Evolutionary conservation across 352 stramenopile species (phyloP).

Genomic region (Phytophthora megakarya): DNA sequence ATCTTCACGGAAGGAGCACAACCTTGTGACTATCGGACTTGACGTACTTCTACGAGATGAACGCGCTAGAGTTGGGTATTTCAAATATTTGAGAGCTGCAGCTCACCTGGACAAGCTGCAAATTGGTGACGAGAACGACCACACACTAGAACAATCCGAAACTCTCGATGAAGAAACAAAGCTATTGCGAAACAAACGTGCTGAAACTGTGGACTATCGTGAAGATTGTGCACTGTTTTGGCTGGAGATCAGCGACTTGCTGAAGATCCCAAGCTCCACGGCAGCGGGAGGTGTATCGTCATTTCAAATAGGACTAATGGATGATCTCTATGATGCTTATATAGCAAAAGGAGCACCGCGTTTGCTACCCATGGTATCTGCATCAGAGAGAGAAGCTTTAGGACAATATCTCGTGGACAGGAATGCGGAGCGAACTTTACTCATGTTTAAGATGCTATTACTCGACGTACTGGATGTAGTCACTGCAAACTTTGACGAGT

Average conservation of each 20-base stretch:
- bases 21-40: conserved; percentile 45
- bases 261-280: conserved; percentile 57
- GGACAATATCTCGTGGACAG: conserved; percentile 50
- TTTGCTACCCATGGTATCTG: conserved; percentile 57
- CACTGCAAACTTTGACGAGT: conserved; percentile 62
- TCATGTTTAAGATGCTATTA: conserved; percentile 68
- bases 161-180: conserved; percentile 29
- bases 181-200: conserved; percentile 1
- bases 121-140: conserved; percentile 9
- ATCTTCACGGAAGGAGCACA: conserved; percentile 26
- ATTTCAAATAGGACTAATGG: conserved; percentile 66
- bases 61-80: conserved; percentile 57
- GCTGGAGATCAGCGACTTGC: conserved; percentile 67
- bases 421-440: conserved; percentile 46
- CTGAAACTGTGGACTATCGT: conserved; percentile 48
- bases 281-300: conserved; percentile 33
- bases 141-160: conserved; percentile 10
- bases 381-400: conserved; percentile 51
- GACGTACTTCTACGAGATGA: conserved; percentile 65
- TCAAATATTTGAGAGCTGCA: conserved; percentile 52
- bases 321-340: conserved; percentile 66
- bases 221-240: conserved; percentile 74
- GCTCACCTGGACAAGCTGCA: conserved; percentile 45
- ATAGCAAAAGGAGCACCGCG: conserved; percentile 42
- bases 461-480: conserved; percentile 65